A percentile compares a stretch with the other conserved stretches of the same genome.
Evolutionary conservation across 2,329 filamentous ascomycete species (phyloP).

Genomic region (Aureobasidium sp.): DNA sequence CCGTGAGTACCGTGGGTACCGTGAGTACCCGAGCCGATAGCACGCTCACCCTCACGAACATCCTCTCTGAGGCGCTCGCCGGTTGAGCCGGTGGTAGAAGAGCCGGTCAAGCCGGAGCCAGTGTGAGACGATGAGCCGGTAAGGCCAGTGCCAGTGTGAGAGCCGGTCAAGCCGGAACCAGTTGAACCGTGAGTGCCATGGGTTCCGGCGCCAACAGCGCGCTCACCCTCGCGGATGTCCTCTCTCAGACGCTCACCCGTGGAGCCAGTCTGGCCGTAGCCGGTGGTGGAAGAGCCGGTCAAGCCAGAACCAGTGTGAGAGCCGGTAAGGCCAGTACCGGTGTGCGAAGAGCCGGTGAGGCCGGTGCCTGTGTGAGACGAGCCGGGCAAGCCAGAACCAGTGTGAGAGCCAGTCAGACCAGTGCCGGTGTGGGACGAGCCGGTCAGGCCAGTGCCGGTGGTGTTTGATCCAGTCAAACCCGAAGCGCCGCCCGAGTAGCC

Average conservation of each 20-base stretch:
- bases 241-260: not conserved
- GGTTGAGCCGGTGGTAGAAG: not conserved
- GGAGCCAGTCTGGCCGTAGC: not conserved
- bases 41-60: not conserved
- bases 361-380: not conserved
- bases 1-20: conserved; percentile 11
- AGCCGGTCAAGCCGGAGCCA: not conserved
- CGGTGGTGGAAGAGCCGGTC: conserved; percentile 2
- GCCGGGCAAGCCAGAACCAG: not conserved
- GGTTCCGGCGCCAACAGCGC: not conserved
- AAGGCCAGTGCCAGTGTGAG: not conserved
- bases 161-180: not conserved
- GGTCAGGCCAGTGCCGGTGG: not conserved
- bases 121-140: conserved; percentile 4
- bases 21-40: not conserved
- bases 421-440: not conserved
- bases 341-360: not conserved
- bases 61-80: not conserved
- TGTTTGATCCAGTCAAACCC: not conserved
- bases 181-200: not conserved
- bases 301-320: not conserved
- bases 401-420: not conserved
- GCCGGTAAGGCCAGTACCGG: conserved; percentile 4
- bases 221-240: not conserved
- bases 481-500: conserved; percentile 5